Percentiles rank a stretch among this genome's conserved stretches.
Evolutionary conservation across 1,139 yeast genomes (phyloP).

Genomic region (Hyphopichia burtonii): DNA sequence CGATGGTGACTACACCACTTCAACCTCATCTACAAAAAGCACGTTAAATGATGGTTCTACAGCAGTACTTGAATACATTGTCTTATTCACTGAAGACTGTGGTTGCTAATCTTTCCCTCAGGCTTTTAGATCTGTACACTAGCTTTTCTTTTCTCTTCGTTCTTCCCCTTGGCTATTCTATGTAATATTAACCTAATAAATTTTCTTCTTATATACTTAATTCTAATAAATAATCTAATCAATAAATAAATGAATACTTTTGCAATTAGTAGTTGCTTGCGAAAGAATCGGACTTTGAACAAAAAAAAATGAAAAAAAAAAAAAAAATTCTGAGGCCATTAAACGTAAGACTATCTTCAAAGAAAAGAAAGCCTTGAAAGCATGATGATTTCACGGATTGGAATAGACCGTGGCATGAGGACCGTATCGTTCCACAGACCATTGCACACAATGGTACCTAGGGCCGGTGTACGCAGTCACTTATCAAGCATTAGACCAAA

Average conservation of each 20-base stretch:
- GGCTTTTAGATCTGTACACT: background rate
- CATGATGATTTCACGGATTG: background rate
- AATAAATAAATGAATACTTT: too few relatives aligned
- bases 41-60: constrained; percentile 25
- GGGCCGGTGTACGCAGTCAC: background rate
- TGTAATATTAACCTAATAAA: background rate
- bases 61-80: constrained; percentile 30
- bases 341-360: too few relatives aligned
- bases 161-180: background rate
- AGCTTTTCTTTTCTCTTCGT: background rate
- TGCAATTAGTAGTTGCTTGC: background rate
- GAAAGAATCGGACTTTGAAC: too few relatives aligned
- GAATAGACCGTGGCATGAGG: background rate
- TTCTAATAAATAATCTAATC: too few relatives aligned
- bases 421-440: background rate
- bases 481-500: background rate
- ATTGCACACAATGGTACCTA: background rate
- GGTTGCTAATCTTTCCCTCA: background rate
- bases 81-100: constrained; percentile 29
- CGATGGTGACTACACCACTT: constrained; percentile 24
- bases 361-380: too few relatives aligned
- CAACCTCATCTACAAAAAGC: constrained; percentile 22
- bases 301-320: too few relatives aligned
- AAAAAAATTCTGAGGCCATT: too few relatives aligned
- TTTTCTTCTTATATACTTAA: too few relatives aligned